Evolutionary conservation across 2,329 filamentous ascomycete genomes (phyloP).

Genomic region (Orbilia quercus): DNA sequence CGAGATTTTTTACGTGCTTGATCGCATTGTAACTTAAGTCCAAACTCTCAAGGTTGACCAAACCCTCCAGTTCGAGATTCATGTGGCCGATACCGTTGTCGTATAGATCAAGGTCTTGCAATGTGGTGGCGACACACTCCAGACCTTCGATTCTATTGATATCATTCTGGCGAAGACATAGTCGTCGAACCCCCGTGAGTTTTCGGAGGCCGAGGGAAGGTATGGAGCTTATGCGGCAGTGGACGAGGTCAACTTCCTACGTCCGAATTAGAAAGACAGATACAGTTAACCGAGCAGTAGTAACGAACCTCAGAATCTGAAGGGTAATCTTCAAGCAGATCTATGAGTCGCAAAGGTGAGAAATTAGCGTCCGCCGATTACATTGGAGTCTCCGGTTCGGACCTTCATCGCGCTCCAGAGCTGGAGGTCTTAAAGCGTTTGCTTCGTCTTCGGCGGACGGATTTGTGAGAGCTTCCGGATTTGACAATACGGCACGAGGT

Average conservation of each 20-base stretch:
- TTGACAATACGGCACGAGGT: conserved; percentile 44
- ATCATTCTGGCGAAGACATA: conserved; percentile 93
- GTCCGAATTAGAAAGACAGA: not conserved
- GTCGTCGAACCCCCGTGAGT: conserved; percentile 75
- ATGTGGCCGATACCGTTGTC: conserved; percentile 94
- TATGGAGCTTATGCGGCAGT: conserved; percentile 84
- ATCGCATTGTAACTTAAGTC: conserved; percentile 99
- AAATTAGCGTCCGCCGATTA: conserved; percentile 3
- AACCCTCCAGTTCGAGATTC: conserved; percentile 77
- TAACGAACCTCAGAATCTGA: conserved; percentile 58
- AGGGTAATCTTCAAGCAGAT: conserved; percentile 59
- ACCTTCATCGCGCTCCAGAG: conserved; percentile 48
- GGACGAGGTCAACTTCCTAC: conserved; percentile 88
- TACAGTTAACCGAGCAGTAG: not conserved
- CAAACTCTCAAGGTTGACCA: conserved; percentile 79
- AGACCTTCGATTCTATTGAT: conserved; percentile 85
- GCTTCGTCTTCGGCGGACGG: conserved; percentile 48
- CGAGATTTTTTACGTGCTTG: conserved; percentile 83
- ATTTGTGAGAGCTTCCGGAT: conserved; percentile 53
- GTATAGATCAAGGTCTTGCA: conserved; percentile 91
- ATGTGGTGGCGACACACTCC: conserved; percentile 71
- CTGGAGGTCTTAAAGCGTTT: conserved; percentile 40
- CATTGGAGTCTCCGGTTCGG: not conserved
- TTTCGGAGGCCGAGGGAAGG: conserved; percentile 81
- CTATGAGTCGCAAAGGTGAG: conserved; percentile 26